These are phyloP conservation scores for Suillus bovinus DNA, from an alignment of 768 basidiomycete genomes.

Conservation along the genomic window DNA sequence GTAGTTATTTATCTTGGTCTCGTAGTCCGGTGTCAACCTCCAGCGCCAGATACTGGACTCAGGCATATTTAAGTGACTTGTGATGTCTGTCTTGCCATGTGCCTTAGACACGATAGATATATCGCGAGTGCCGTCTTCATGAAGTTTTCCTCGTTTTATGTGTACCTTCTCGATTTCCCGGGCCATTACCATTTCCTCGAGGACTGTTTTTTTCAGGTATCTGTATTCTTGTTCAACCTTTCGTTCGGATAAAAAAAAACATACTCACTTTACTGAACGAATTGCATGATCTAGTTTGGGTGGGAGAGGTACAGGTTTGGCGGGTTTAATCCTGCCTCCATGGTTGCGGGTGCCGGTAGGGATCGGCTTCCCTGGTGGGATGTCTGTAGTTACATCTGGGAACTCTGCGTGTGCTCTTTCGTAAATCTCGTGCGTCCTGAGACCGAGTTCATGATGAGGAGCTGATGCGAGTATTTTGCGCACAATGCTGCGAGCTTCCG, in stretches of 20 bases:
- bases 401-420: constrained; percentile 9
- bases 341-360: background rate
- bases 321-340: background rate
- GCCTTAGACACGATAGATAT: constrained; percentile 5
- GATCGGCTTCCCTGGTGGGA: background rate
- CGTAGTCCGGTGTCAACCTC: constrained; percentile 11
- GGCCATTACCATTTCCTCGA: constrained; percentile 21
- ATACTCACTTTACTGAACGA: constrained; percentile 18
- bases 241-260: background rate
- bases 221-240: constrained; percentile 8
- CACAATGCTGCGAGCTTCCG: constrained; percentile 10
- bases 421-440: constrained; percentile 22
- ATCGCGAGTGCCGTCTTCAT: constrained; percentile 11
- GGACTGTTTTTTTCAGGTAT: constrained; percentile 25
- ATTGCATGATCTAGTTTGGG: constrained; percentile 19
- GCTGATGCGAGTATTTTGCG: constrained; percentile 12
- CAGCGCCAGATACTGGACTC: constrained; percentile 2
- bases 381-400: constrained; percentile 9
- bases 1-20: constrained; percentile 7
- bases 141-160: constrained; percentile 11
- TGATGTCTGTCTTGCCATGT: background rate
- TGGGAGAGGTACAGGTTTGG: constrained; percentile 10
- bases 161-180: constrained; percentile 22
- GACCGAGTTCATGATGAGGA: constrained; percentile 8
- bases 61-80: background rate